phyloP scores from a whole-genome alignment of 2,329 filamentous ascomycete genomes.

The Meredithiella fracta region DNA sequence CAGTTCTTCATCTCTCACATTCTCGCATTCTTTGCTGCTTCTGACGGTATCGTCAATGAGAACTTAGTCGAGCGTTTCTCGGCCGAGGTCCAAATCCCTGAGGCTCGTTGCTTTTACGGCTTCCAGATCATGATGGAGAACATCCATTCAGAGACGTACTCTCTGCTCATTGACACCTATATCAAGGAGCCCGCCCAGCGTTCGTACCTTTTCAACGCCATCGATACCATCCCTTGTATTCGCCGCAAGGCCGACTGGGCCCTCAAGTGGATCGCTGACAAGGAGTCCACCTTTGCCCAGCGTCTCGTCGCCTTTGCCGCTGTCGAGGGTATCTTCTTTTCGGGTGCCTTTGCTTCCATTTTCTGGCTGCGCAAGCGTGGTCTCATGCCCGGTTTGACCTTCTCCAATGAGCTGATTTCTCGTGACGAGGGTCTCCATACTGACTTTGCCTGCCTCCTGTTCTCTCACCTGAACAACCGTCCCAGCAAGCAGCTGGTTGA shows the following conservation, averaged over 20 bases:
- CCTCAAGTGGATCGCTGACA: conserved; percentile 83
- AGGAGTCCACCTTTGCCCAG: conserved; percentile 85
- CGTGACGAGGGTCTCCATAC: conserved; percentile 99
- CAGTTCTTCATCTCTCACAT: conserved; percentile 98
- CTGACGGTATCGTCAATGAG: conserved; percentile 98
- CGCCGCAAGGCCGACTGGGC: conserved; percentile 99
- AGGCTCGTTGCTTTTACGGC: conserved; percentile 98
- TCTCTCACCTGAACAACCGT: conserved; percentile 91
- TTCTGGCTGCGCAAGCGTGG: conserved; percentile 99
- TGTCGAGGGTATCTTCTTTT: conserved; percentile 99
- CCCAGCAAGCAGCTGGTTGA: conserved; percentile 66
- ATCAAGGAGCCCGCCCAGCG: conserved; percentile 95
- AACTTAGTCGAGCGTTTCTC: conserved; percentile 98
- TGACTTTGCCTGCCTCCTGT: conserved; percentile 93
- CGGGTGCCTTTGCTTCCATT: conserved; percentile 92
- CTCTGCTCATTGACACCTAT: conserved; percentile 95
- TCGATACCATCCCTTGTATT: conserved; percentile 97
- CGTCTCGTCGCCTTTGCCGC: conserved; percentile 93
- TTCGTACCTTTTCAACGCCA: conserved; percentile 90
- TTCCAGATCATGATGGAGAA: conserved; percentile 99
- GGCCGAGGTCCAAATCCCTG: conserved; percentile 87
- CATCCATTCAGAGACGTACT: conserved; percentile 99
- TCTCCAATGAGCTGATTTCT: conserved; percentile 99
- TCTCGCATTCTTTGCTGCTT: conserved; percentile 96
- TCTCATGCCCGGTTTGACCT: conserved; percentile 94